Base-by-base conservation (phyloP, 148 eudicot genomes). In the Silene conica region DNA sequence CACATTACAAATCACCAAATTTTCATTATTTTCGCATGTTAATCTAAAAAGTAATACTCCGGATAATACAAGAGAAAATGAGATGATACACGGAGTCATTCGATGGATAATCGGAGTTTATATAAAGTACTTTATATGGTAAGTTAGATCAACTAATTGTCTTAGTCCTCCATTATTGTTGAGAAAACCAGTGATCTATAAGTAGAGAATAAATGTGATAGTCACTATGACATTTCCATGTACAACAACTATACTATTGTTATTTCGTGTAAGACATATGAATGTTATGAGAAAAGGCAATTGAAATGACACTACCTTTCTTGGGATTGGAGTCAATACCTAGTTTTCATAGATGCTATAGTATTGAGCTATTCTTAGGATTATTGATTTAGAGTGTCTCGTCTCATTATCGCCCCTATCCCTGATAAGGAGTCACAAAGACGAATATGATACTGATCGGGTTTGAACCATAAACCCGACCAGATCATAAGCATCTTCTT, bases 221-320 rank as follows among this genome's bases (percentile, higher is more conserved):
- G 52, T n/a, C 22, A 34, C 70, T 66, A 59, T 19, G 31, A 67
- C 71, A 45, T 67, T 11, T 67, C 48, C 31, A 45, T 67, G 71
- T 45, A 13, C 56, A 43, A 16, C 68, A 19, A 19, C 12, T 20
- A 45, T 43, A 66, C 54, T 46, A 14, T 67, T 43, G 16, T 67
- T 21, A 52, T 43, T 45, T 45, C 56, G 55, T 67, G 71, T 67
- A 67, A 22, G 28, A 20, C 71, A 45, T 19, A 67, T 20, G 56
- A 67, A 45, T 67, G 71, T 45, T 21, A 67, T 21, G 56, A 19
- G 28, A 67, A 45, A 19, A 28, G 28, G n/a, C 25, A 10, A 45
- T 43, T 67, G 71, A 20, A 67, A 67, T 43, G 55, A 46, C 71
- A 45, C 31, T 6, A 9, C 6, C 5, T 64, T 64, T 65, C 14